Evolutionary conservation across 208 protist species (phyloP).

Genomic region (Wallacemonas sp.): DNA sequence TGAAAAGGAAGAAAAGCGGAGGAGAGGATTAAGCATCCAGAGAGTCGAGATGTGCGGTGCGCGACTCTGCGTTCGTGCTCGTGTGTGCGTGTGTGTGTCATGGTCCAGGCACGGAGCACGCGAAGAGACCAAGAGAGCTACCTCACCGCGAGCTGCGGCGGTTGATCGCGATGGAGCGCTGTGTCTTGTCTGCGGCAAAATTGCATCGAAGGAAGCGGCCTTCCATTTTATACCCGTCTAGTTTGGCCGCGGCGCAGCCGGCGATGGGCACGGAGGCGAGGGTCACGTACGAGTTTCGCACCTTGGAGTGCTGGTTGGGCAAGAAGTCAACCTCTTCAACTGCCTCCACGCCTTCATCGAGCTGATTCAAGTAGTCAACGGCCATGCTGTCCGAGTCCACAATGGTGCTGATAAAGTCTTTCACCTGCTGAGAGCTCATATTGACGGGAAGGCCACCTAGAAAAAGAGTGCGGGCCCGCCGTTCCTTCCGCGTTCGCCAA

Average conservation of each 20-base stretch:
- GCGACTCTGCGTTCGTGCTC: too few species aligned
- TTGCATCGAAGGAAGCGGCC: conserved; percentile 74
- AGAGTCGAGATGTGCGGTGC: too few species aligned
- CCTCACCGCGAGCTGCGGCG: conserved; percentile 8
- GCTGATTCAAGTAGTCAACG: conserved; percentile 25
- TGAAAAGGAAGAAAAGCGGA: too few species aligned
- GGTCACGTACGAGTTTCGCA: conserved; percentile 79
- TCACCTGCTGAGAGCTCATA: conserved; percentile 54
- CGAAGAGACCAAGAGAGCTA: neutral
- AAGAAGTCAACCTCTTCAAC: conserved; percentile 80
- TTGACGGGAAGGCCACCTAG: conserved; percentile 66
- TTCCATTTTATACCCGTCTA: conserved; percentile 59
- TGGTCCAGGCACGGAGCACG: too few species aligned
- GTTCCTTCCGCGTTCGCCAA: conserved; percentile 80
- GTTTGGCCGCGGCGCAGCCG: conserved; percentile 31
- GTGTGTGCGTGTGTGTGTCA: too few species aligned
- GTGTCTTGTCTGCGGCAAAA: conserved; percentile 75
- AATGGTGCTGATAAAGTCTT: conserved; percentile 64
- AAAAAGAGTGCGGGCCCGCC: conserved; percentile 74
- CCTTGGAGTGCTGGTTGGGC: conserved; percentile 47
- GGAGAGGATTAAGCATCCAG: too few species aligned
- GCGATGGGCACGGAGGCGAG: conserved; percentile 58
- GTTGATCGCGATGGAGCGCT: conserved; percentile 74
- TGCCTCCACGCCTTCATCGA: conserved; percentile 14
- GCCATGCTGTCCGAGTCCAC: conserved; percentile 33